Base-by-base conservation (phyloP, 1,139 yeast species). In the Sugiyamaella paludigena region DNA sequence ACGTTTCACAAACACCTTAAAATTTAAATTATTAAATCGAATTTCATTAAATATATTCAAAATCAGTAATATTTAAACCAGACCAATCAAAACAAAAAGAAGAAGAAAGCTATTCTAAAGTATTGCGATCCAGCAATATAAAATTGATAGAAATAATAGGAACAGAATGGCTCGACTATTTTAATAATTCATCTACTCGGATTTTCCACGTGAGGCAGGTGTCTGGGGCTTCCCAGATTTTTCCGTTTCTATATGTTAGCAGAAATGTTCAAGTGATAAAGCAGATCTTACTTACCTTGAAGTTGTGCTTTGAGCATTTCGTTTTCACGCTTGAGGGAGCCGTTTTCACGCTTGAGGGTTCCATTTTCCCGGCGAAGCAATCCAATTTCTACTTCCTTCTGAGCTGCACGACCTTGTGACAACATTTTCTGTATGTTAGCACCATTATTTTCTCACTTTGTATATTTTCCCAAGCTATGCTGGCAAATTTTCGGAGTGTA, bases 321-420 rank as follows among this genome's bases (percentile, higher is more conserved):
- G 34, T 31, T n/a, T 31, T n/a, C 34, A 31, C 34, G 34, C 12
- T 41, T 33, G 8, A 36, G 46, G 47, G 30, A 43, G 29, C 31
- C 40, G 24, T 43, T 36, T 28, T 35, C 45, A 13, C 19, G 51
- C 50, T 47, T 54, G 43, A 57, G 49, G 43, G 39, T 40, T 11
- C 50, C 57, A 55, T 76, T 78, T 57, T 81, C 81, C 40, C 68
- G 67, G 54, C 78, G 76, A 45, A 85, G 69, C 40, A 84, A 65
- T 12, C 84, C 87, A 39, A 84, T 66, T 64, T 85, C 89, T 38
- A 86, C 78, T 53, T 84, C 79, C 56, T 83, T 72, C 59, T 86
- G 87, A 59, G 84, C 84, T 42, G 84, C 77, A 59, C 81, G 81
- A 13, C 95, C 87, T 63, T 76, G 81, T 54, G 89, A 81, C 11